phyloP scores from a whole-genome alignment of 345 rosid genomes.

The Citrus reticulata region DNA sequence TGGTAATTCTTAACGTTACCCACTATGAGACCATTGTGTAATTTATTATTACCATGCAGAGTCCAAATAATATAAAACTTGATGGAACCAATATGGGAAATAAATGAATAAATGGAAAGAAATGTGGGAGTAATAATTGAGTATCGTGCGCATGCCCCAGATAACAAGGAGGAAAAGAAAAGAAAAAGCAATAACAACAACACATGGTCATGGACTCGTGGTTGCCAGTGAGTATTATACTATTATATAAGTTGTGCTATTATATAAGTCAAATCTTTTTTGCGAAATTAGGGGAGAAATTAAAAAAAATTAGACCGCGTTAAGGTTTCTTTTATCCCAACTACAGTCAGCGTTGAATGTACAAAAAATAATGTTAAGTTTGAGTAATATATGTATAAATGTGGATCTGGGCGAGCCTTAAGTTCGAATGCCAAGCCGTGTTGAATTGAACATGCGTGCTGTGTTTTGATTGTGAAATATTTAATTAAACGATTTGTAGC shows the following conservation, averaged over 20 bases:
- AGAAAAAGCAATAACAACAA: too few relatives aligned
- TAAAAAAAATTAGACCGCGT: neutral
- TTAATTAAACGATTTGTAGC: neutral
- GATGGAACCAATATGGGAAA: too few relatives aligned
- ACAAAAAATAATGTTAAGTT: neutral
- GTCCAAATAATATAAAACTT: neutral
- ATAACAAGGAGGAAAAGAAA: too few relatives aligned
- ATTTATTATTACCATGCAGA: neutral
- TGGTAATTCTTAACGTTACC: neutral
- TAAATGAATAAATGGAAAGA: too few relatives aligned
- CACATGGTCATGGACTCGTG: too few relatives aligned
- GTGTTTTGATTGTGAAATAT: neutral
- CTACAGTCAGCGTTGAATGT: neutral
- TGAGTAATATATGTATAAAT: neutral
- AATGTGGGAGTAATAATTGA: neutral
- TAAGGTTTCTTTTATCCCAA: neutral
- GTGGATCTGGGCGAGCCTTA: neutral
- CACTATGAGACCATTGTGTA: neutral
- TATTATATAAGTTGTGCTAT: too few relatives aligned
- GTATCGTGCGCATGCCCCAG: neutral
- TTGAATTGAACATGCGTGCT: neutral
- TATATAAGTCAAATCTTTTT: too few relatives aligned
- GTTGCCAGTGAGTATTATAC: too few relatives aligned
- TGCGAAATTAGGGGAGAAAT: neutral
- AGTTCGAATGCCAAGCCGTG: conserved; percentile 14